Base-by-base conservation (phyloP, 768 basidiomycete genomes). In the Termitomyces sp. region DNA sequence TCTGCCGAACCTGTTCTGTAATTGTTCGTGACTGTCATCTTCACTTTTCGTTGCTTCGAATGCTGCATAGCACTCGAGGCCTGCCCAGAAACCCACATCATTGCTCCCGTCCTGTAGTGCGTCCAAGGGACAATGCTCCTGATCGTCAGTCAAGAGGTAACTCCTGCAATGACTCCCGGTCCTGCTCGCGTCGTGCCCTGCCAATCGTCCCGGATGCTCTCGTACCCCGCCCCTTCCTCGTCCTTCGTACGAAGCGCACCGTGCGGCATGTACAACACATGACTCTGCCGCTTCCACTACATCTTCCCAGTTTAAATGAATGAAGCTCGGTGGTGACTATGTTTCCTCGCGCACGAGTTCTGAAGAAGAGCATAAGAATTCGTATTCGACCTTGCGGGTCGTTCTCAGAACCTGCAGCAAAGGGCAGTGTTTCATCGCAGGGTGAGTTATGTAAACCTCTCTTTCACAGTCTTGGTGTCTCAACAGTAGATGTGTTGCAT, bases 221-320 rank as follows among this genome's bases (percentile, higher is more conserved):
- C 51, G 10, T 11, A 46, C 35, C 23, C 47, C 49, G 7, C 41
- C 52, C 30, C 46, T 51, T 16, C 17, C 17, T 48, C 32, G 25
- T 39, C 17, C 45, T 44, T 25, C 28, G 23, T 47, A 16, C 27
- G 19, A 47, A 21, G n/a, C 25, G 39, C 55, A 30, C 30, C 25
- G 21, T 5, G 37, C 39, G 41, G 12, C 37, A 23, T 30, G 39
- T n/a, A 9, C 32, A 44, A 45, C 58, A 4, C 49, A 54, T 30
- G 48, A 54, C 6, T 57, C 55, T 23, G 42, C 43, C 2, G 55
- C 61, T 44, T 55, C 54, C 23, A 51, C 30, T 14, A 63, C 61
- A 37, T 73, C 72, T 2, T 70, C 75, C 7, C 65, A 76, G n/a
- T 69, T 74, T 53, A 71, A 73, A 35, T 66, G 76, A 52, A 69